Evolutionary conservation across 345 rosid species (phyloP).

Genomic region (Salix dunnii): DNA sequence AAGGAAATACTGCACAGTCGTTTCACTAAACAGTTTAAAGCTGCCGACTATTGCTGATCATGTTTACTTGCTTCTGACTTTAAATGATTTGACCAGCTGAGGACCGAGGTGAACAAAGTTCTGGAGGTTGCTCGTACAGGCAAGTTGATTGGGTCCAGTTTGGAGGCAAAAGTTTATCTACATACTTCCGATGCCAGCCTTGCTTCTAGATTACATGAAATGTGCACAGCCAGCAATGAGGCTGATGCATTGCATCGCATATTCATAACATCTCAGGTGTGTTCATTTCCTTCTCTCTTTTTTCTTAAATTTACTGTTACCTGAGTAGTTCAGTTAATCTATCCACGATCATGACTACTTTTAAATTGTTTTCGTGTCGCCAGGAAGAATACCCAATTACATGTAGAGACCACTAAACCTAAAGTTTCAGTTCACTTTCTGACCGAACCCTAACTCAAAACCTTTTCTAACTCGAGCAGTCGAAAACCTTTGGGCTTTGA

Average conservation of each 20-base stretch:
- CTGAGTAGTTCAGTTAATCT: not conserved
- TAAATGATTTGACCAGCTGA: conserved; percentile 46
- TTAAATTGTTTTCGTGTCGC: not conserved
- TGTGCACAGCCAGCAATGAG: conserved; percentile 55
- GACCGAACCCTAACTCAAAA: not conserved
- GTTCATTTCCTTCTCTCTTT: not conserved
- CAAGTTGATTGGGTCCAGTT: conserved; percentile 87
- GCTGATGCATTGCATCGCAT: conserved; percentile 70
- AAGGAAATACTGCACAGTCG: not conserved
- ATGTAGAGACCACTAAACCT: not conserved
- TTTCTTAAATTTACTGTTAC: not conserved
- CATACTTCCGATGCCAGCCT: conserved; percentile 52
- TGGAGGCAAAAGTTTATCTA: conserved; percentile 84
- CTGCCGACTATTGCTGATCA: not conserved
- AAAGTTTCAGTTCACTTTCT: not conserved
- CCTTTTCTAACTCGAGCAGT: too few species aligned
- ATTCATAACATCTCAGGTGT: conserved; percentile 87
- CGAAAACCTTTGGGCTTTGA: too few species aligned
- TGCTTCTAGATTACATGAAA: conserved; percentile 48
- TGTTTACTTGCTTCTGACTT: conserved; percentile 12
- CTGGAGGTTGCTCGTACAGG: conserved; percentile 77
- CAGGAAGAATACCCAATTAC: not conserved
- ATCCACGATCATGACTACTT: not conserved
- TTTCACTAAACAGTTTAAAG: not conserved
- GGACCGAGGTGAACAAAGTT: conserved; percentile 93